phyloP scores from a whole-genome alignment of 2,329 filamentous ascomycete genomes.

The Thermothelomyces thermophilus region DNA sequence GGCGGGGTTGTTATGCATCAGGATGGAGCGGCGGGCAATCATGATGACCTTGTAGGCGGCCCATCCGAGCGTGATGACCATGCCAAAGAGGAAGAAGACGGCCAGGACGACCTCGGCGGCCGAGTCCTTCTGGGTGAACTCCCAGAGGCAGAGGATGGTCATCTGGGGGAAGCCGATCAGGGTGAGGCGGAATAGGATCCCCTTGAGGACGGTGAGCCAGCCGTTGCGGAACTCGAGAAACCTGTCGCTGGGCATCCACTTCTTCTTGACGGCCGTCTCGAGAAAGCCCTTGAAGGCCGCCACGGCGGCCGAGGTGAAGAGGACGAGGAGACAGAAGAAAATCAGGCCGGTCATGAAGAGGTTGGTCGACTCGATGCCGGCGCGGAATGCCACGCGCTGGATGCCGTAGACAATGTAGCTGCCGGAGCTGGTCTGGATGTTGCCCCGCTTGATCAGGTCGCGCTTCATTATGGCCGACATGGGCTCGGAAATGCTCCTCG shows the following conservation, averaged over 20 bases:
- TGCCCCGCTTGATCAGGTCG: slow-evolving; percentile 46
- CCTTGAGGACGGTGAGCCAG: slow-evolving; percentile 88
- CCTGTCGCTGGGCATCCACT: slow-evolving; percentile 75
- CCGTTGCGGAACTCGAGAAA: slow-evolving; percentile 92
- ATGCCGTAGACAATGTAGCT: slow-evolving; percentile 69
- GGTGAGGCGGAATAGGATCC: slow-evolving; percentile 84
- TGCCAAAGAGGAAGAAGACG: slow-evolving; percentile 79
- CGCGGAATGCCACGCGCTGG: slow-evolving; percentile 79
- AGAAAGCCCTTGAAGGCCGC: slow-evolving; percentile 73
- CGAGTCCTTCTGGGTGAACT: slow-evolving; percentile 81
- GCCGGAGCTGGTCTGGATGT: slow-evolving; percentile 47
- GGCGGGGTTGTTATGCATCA: slow-evolving; percentile 91
- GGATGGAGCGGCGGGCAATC: slow-evolving; percentile 79
- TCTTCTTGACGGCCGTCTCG: slow-evolving; percentile 66
- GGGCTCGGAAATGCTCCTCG: slow-evolving; percentile 33
- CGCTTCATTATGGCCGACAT: slow-evolving; percentile 27
- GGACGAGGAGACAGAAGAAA: slow-evolving; percentile 81
- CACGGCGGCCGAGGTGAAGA: slow-evolving; percentile 66
- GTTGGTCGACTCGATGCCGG: slow-evolving; percentile 81
- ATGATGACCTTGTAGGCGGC: slow-evolving; percentile 84
- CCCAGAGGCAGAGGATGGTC: slow-evolving; percentile 85
- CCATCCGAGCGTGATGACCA: slow-evolving; percentile 73
- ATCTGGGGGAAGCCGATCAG: slow-evolving; percentile 91
- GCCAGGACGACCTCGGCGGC: slow-evolving; percentile 79
- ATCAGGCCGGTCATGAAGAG: slow-evolving; percentile 86